Base-by-base conservation (phyloP, 2,329 filamentous ascomycete species). In the Microthyrium microscopicum region DNA sequence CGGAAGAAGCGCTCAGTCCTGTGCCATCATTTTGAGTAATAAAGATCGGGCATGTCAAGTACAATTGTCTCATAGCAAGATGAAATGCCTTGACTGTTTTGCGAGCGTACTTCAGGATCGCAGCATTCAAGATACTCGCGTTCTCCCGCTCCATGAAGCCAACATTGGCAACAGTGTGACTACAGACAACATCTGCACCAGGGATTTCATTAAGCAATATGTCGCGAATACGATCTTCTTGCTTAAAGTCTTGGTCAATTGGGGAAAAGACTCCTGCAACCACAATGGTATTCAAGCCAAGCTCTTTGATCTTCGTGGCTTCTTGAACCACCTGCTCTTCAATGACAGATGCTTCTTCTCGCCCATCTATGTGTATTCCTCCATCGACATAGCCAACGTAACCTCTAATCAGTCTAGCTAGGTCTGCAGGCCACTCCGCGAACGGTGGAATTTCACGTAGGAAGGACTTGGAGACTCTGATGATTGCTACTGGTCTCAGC, bases 191-290 rank as follows among this genome's bases (percentile, higher is more conserved):
- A 40, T 70, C 61, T 4, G 61, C 53, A 1, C 51, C 53, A 3
- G 58, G 54, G 3, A 66, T 46, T 41, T 63, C 62, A 5, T 55
- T 49, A 18, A 54, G 52, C 13, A 71, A 50, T 26, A 70, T 63
- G 3, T 54, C 50, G 3, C 57, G 54, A 3, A 64, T 66, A 3
- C 54, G 48, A 25, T 63, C 53, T 47, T 72, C 68, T 44, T 73
- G 68, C 26, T 48, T 49, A 42, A 61, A 61, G 3, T 57, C 41
- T 7, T 62, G 59, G 43, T 75, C 69, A 17, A 72, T 66, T 0
- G 69, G 68, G 6, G 64, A 67, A 48, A 68, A 73, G 6, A 72
- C 60, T 2, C 69, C 68, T 4, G 64, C 61, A 4, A 75, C 52
- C 1, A 70, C 68, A 2, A 75, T 53, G 25, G 57, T 57, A 15